phyloP scores from a whole-genome alignment of 108 stramenopile species.

The Chaetoceros muelleri region DNA sequence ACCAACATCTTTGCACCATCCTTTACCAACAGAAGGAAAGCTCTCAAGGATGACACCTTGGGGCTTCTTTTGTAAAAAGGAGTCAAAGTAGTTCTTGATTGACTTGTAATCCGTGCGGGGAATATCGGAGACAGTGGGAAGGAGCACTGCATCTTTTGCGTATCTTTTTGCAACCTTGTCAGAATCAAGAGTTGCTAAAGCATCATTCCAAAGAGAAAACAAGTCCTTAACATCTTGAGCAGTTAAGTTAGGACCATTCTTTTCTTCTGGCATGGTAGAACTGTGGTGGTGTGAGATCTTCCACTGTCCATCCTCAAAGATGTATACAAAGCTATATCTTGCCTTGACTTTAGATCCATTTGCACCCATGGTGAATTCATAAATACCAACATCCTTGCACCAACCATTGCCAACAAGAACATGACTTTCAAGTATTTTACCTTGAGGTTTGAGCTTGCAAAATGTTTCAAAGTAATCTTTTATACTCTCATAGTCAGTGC shows the following conservation, averaged over 20 bases:
- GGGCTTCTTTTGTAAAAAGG: conserved; percentile 41
- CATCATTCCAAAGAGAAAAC: conserved; percentile 32
- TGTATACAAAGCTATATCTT: conserved; percentile 40
- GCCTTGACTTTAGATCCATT: conserved; percentile 24
- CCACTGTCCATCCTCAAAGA: conserved; percentile 35
- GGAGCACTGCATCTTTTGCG: conserved; percentile 23
- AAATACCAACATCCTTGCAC: conserved; percentile 24
- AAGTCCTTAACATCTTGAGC: conserved; percentile 16
- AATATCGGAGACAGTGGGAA: conserved; percentile 35
- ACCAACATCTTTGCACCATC: conserved; percentile 48
- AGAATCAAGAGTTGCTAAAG: conserved; percentile 32
- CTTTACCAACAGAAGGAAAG: conserved; percentile 27
- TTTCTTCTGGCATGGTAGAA: conserved; percentile 45
- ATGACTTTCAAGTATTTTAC: conserved; percentile 21
- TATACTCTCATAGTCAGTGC: conserved; percentile 15
- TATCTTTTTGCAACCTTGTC: conserved; percentile 29
- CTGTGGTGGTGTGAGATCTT: conserved; percentile 52
- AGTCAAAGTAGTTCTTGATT: conserved; percentile 42
- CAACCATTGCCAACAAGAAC: conserved; percentile 15
- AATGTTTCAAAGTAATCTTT: conserved; percentile 24
- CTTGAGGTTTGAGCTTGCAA: conserved; percentile 16
- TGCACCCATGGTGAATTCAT: conserved; percentile 49
- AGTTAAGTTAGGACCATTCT: too few relatives aligned
- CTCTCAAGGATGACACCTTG: conserved; percentile 42
- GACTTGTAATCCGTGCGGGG: conserved; percentile 38